Base-by-base conservation (phyloP, 768 basidiomycete genomes). In the Phlebiopsis gigantea region DNA sequence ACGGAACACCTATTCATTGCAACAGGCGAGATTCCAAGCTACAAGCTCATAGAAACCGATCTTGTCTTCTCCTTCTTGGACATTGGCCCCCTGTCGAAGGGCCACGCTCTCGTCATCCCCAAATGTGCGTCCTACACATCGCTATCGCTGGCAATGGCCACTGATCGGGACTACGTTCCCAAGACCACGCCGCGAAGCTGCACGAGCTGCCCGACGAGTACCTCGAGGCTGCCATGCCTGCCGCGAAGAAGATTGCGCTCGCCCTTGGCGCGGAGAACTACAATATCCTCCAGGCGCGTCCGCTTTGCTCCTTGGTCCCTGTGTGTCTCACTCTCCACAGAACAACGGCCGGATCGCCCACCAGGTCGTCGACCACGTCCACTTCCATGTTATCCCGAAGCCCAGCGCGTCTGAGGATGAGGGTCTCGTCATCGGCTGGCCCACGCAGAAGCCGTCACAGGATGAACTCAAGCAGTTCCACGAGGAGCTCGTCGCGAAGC, bases 361-460 rank as follows among this genome's bases (percentile, higher is more conserved):
- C 61, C 72, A 73, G 59, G 71, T 69, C 22, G 92, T 96, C 25
- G 81, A 85, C 54, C 93, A 96, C 64, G 92, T 93, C 14, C 93
- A 96, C 69, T 93, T 93, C 73, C 93, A 98, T 65, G 79, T 98
- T 63, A 95, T 98, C 59, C 94, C 95, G 2, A 98, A 97, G 69
- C 92, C 90, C 0, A 67, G 71, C n/a, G 77, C 66, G 1, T 72
- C 73, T 5, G 80, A 84, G 45, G 67, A 79, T 4, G 84, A 88
- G 62, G 96, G 96, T 4, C 78, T 99, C 25, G 83, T 83, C 12
- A 73, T 98, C 54, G 83, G 81, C 17, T 98, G 96, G 96, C 90
- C 90, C 1, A 68, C 77, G 1, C 73, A 84, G 70, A 65, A 73
- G 45, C 62, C 78, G 25, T 69, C 77, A n/a, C 84, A 83, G 72